Evolutionary conservation across 2,329 filamentous ascomycete species (phyloP).

Genomic region (Westerdykella sp.): DNA sequence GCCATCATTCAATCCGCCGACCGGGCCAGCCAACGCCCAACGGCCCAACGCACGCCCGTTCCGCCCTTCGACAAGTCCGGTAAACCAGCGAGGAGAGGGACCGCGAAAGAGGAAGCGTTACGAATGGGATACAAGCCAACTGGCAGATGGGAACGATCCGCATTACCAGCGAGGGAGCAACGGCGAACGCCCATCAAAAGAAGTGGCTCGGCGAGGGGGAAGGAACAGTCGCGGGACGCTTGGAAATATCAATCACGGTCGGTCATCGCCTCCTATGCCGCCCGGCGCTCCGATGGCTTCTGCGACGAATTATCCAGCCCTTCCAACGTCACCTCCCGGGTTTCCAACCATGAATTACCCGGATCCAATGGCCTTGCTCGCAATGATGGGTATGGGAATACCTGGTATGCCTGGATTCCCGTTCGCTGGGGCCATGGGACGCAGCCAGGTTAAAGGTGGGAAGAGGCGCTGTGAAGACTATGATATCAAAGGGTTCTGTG

Average conservation of each 20-base stretch:
- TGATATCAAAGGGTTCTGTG: constrained; percentile 66
- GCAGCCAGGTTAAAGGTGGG: constrained; percentile 7
- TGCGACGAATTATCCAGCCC: constrained; percentile 15
- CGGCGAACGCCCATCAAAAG: constrained; percentile 41
- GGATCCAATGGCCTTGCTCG: constrained; percentile 57
- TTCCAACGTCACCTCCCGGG: constrained; percentile 40
- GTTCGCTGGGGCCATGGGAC: constrained; percentile 7
- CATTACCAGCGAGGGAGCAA: constrained; percentile 28
- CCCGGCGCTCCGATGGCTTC: constrained; percentile 32
- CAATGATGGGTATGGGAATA: constrained; percentile 45
- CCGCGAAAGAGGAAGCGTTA: constrained; percentile 53
- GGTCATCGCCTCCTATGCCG: constrained; percentile 2
- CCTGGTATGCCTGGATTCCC: constrained; percentile 36
- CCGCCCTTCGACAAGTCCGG: constrained; percentile 8
- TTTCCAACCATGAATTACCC: constrained; percentile 53
- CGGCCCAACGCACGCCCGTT: constrained; percentile 7
- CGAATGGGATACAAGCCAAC: constrained; percentile 47
- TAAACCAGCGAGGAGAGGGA: constrained; percentile 18
- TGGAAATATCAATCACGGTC: constrained; percentile 11
- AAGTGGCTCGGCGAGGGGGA: constrained; percentile 54
- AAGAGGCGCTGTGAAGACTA: constrained; percentile 61
- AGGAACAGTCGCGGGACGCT: constrained; percentile 35
- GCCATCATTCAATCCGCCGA: constrained; percentile 19
- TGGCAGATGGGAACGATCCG: constrained; percentile 36
- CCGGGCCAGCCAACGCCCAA: constrained; percentile 14